These are phyloP conservation scores for Xylaria curta DNA, from an alignment of 495 filamentous ascomycete genomes.

Conservation along the genomic window DNA sequence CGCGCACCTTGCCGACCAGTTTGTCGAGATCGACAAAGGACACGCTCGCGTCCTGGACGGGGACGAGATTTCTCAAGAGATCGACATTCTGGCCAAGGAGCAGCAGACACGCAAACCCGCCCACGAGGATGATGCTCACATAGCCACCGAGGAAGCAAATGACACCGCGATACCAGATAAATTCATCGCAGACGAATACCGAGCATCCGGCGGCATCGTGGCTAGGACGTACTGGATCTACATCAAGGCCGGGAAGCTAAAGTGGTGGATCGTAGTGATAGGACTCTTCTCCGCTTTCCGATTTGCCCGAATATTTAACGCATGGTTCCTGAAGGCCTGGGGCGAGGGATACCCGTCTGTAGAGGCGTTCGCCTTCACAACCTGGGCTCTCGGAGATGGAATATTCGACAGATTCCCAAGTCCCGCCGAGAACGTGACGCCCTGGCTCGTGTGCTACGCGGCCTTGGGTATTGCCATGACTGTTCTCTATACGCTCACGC, in stretches of 20 bases:
- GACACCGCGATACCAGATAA: constrained; percentile 67
- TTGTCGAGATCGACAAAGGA: constrained; percentile 66
- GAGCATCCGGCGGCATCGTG: constrained; percentile 77
- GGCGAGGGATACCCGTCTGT: constrained; percentile 69
- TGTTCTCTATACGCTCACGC: constrained; percentile 58
- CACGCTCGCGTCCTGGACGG: constrained; percentile 32
- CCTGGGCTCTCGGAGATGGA: constrained; percentile 28
- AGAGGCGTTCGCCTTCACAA: not conserved
- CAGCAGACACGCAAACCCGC: constrained; percentile 40
- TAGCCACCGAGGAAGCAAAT: constrained; percentile 50
- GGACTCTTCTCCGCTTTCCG: constrained; percentile 65
- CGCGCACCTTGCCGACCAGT: constrained; percentile 67
- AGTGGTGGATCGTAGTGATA: constrained; percentile 72
- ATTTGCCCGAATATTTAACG: constrained; percentile 62
- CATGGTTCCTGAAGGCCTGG: constrained; percentile 87
- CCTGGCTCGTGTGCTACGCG: constrained; percentile 75
- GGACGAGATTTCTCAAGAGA: constrained; percentile 37
- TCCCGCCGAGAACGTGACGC: constrained; percentile 69
- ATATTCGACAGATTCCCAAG: constrained; percentile 65
- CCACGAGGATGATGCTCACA: constrained; percentile 39
- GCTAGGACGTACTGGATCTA: constrained; percentile 81
- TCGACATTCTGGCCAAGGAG: constrained; percentile 34
- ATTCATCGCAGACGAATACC: constrained; percentile 82
- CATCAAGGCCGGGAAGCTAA: constrained; percentile 74
- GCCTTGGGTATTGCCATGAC: constrained; percentile 64